phyloP scores from a whole-genome alignment of 2,329 filamentous ascomycete genomes.

The Ophiostoma australiae region DNA sequence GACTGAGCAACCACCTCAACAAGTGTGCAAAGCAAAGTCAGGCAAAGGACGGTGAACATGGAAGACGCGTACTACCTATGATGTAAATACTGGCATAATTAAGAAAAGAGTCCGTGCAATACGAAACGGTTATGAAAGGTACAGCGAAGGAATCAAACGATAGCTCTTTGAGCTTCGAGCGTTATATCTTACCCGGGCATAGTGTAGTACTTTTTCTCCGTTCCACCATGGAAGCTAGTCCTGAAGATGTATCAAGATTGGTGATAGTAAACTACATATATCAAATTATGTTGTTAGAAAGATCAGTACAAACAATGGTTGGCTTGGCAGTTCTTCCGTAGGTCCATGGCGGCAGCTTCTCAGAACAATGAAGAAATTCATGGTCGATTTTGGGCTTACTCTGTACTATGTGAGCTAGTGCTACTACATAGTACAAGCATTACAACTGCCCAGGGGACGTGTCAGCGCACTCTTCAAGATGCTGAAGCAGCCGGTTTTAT shows the following conservation, averaged over 20 bases:
- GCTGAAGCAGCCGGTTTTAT: background rate
- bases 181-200: background rate
- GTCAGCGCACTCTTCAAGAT: background rate
- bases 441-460: background rate
- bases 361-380: background rate
- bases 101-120: background rate
- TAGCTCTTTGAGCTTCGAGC: background rate
- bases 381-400: too few species aligned
- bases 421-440: background rate
- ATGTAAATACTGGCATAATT: background rate
- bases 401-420: background rate
- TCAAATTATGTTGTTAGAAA: background rate
- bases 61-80: background rate
- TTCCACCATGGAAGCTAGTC: background rate
- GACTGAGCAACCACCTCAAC: background rate
- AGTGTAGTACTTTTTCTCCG: background rate
- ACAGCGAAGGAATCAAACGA: background rate
- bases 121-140: background rate
- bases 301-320: background rate
- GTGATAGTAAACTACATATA: background rate
- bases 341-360: background rate
- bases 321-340: background rate
- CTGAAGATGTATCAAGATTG: background rate
- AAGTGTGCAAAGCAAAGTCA: background rate
- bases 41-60: background rate